Percentiles rank a stretch among this genome's conserved stretches.
Conservation (phyloP, 441 rosid species). For the Rhodomyrtus psidioides region DNA sequence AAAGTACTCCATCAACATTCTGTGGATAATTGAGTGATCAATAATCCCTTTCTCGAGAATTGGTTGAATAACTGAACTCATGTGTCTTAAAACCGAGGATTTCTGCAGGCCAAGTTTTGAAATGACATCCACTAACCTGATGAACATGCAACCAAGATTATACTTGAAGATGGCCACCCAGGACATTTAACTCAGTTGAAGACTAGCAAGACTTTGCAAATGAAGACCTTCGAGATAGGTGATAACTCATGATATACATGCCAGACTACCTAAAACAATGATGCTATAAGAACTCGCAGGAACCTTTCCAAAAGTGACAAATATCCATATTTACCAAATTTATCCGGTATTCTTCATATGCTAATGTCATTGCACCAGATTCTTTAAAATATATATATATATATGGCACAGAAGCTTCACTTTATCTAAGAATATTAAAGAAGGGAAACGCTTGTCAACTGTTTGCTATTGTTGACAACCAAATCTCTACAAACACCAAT, state of each 20-base stretch:
- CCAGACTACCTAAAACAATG: not conserved
- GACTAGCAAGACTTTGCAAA: not conserved
- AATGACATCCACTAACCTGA: constrained; percentile 79
- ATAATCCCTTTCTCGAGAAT: constrained; percentile 90
- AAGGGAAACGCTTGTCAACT: not conserved
- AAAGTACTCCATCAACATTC: constrained; percentile 65
- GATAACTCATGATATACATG: not conserved
- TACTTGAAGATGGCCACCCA: not conserved
- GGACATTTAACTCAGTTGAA: not conserved
- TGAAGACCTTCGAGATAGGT: not conserved
- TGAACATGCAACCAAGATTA: not conserved
- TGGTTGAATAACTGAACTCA: constrained; percentile 75
- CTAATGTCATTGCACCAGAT: not conserved
- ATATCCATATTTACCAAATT: not conserved
- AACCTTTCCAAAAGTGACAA: not conserved
- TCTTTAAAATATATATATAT: not conserved
- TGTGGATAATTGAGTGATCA: constrained; percentile 83
- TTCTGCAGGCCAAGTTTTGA: constrained; percentile 59
- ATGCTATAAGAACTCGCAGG: not conserved
- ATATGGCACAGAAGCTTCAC: not conserved
- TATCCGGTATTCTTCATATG: not conserved
- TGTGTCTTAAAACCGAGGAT: constrained; percentile 60
- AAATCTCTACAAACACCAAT: not conserved
- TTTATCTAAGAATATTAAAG: not conserved
- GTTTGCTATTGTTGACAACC: not conserved